These are phyloP conservation scores for Lepidium sativum DNA, from an alignment of 345 rosid genomes.

Conservation along the genomic window DNA sequence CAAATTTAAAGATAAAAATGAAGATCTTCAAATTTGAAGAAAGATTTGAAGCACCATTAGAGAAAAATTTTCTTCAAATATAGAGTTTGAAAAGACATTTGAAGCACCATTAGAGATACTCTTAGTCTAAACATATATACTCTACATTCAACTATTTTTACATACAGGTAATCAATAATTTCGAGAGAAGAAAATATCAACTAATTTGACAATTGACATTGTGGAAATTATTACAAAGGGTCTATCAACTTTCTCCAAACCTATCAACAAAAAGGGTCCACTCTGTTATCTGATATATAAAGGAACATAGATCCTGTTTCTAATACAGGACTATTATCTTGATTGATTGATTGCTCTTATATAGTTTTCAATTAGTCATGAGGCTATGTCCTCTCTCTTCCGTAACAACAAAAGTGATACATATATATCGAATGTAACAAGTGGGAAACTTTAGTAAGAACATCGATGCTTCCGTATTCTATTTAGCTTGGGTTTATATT, in stretches of 20 bases:
- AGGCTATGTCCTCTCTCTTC: slow-evolving; percentile 1
- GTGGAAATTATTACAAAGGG: not conserved
- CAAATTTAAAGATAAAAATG: no score
- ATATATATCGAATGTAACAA: slow-evolving; percentile 8
- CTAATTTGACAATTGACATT: not conserved
- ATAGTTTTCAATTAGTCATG: not conserved
- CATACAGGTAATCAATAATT: not conserved
- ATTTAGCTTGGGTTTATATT: no score
- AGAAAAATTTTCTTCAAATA: no score
- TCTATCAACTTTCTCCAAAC: slow-evolving; percentile 3
- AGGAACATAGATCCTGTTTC: not conserved
- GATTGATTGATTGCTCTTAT: slow-evolving; percentile 6
- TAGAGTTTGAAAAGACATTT: no score
- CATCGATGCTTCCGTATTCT: slow-evolving; percentile 8
- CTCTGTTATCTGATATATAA: not conserved
- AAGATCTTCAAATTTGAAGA: no score
- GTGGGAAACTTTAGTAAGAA: slow-evolving; percentile 15
- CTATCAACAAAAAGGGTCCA: slow-evolving; percentile 18
- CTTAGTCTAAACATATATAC: no score
- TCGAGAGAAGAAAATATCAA: not conserved
- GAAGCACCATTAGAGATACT: no score
- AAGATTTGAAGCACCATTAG: no score
- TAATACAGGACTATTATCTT: not conserved
- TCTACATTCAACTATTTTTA: no score
- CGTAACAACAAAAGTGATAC: slow-evolving; percentile 1